A percentile compares a stretch with the other conserved stretches of the same genome.
These are phyloP conservation scores for Metarhizium album DNA, from an alignment of 2,329 filamentous ascomycete genomes.

Conservation along the genomic window DNA sequence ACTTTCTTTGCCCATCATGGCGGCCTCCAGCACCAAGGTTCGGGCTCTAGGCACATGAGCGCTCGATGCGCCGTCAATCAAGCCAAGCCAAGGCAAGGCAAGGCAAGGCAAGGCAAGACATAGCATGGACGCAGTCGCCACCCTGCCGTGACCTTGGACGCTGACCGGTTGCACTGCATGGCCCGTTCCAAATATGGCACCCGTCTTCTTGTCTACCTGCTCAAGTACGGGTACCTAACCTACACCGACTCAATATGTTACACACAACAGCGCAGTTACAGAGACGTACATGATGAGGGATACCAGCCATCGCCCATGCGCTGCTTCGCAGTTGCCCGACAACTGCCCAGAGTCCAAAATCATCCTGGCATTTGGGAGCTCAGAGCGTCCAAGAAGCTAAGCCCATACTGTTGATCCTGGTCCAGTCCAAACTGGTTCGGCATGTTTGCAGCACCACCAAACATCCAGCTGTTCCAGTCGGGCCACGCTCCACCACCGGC, in stretches of 20 bases:
- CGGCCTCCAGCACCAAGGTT: no score
- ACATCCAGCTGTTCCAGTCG: conserved; percentile 19
- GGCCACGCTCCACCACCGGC: conserved; percentile 1
- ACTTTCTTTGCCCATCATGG: no score
- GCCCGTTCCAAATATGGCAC: no score
- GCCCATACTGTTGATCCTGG: conserved; percentile 13
- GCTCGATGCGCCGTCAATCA: no score
- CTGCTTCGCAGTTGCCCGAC: neutral
- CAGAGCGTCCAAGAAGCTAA: conserved; percentile 15
- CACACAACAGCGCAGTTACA: neutral
- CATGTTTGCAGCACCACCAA: conserved; percentile 11
- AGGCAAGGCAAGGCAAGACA: no score
- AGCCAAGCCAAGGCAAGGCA: no score
- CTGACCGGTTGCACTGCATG: no score
- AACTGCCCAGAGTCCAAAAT: neutral
- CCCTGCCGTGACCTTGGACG: no score
- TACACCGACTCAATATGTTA: neutral
- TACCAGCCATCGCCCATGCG: neutral
- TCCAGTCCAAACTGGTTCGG: conserved; percentile 8
- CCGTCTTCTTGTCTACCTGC: neutral
- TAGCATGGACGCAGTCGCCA: no score
- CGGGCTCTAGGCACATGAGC: no score
- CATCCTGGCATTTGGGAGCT: conserved; percentile 17
- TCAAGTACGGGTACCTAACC: neutral
- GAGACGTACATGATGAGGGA: neutral